These are phyloP conservation scores for Elsinoe fawcettii DNA, from an alignment of 2,329 filamentous ascomycete genomes.

Conservation along the genomic window DNA sequence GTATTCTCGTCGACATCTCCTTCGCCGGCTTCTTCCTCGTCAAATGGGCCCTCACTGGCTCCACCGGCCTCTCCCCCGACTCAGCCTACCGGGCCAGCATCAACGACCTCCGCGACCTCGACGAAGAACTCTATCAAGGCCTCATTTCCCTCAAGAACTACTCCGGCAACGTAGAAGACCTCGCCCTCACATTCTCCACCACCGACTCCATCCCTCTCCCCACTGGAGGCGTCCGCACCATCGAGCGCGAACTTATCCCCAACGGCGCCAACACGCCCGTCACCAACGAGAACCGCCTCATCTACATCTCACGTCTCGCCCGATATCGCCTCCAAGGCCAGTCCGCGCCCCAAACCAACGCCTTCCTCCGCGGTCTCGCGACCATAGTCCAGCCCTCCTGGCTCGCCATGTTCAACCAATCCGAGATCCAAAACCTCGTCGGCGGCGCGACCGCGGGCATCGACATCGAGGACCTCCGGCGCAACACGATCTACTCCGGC, in stretches of 20 bases:
- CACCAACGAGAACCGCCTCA: conserved; percentile 82
- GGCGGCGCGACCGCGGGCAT: conserved; percentile 81
- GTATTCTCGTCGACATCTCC: conserved; percentile 83
- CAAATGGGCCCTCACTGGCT: conserved; percentile 80
- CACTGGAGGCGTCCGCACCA: conserved; percentile 43
- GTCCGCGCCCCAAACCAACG: conserved; percentile 69
- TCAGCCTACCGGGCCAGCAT: conserved; percentile 80
- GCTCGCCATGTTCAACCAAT: conserved; percentile 98
- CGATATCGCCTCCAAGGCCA: conserved; percentile 79
- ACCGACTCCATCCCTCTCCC: conserved; percentile 53
- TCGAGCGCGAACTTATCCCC: conserved; percentile 67
- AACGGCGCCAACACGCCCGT: conserved; percentile 70
- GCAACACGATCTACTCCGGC: conserved; percentile 79
- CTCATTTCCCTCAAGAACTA: conserved; percentile 79
- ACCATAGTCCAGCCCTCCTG: conserved; percentile 85
- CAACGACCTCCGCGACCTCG: conserved; percentile 87
- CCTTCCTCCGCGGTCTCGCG: conserved; percentile 78
- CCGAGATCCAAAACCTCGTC: conserved; percentile 85
- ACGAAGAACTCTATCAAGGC: conserved; percentile 83
- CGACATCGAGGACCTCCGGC: conserved; percentile 75
- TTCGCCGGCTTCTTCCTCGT: conserved; percentile 95
- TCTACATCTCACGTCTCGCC: conserved; percentile 91
- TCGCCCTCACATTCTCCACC: conserved; percentile 82
- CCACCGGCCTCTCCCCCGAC: conserved; percentile 54
- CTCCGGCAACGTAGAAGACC: conserved; percentile 67